Base-by-base conservation (phyloP, 306 rosid species). In the Nissolia schottii region DNA sequence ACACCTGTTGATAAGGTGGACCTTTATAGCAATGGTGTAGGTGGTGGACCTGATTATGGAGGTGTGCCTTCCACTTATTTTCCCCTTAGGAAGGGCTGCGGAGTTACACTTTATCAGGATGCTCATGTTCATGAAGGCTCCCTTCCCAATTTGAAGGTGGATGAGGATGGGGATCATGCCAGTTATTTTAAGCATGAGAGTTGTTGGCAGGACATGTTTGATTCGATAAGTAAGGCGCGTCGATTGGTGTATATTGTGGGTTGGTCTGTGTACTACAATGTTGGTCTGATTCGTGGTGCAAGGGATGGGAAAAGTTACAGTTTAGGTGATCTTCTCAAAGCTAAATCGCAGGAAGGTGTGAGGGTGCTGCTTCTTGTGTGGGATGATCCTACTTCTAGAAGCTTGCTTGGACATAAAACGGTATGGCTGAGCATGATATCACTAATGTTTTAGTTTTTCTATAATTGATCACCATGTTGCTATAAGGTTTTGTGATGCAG, bases 381-480 rank as follows among this genome's bases (percentile, higher is more conserved):
- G 97, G 98, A 89, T 61, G 97, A 93, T 85, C 98, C 96, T 48
- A 89, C 94, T 71, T 93, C 98, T 28, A 75, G 43, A 7, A 89
- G 86, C 72, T 16, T 90, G 51, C 71, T 91, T 82, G 97, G 97
- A 73, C 55, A 68, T 64, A 86, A 80, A 82, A 83, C 84, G 81
- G 97, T 15, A 27, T 56, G 37, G 28, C 20, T 27, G 18, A 13
- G 18, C 32, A 24, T 5, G 15, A 59, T n/a, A n/a, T n/a, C n/a
- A n/a, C n/a, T n/a, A 32, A 31, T 16, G 45, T 22, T 20, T 32
- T 5, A 27, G 40, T 38, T 63, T 63, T 48, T 49, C 32, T 16
- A n/a, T 43, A n/a, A 25, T 27, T 53, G 16, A 37, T 54, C 64
- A 3, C 23, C 24, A 22, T 53, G n/a, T 15, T 55, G 48, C 38